phyloP scores from a whole-genome alignment of 805 yeast genomes.

The Pichia heedii region DNA sequence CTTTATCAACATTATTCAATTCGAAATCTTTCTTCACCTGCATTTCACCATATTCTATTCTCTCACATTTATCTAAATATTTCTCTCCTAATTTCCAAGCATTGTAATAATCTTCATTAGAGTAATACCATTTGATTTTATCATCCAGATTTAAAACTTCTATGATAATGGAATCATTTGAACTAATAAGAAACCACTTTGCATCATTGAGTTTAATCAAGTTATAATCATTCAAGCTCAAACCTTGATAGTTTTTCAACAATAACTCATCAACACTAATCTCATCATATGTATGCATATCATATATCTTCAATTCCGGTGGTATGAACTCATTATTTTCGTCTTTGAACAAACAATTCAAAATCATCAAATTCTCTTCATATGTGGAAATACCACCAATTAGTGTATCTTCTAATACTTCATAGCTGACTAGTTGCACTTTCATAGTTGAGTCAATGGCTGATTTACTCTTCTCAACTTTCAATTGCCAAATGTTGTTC shows the following conservation, averaged over 20 bases:
- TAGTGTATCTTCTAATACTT: conserved; percentile 40
- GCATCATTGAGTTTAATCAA: conserved; percentile 24
- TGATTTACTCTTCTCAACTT: background rate
- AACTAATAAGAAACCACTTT: conserved; percentile 62
- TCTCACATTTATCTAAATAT: conserved; percentile 39
- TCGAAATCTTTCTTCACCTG: conserved; percentile 39
- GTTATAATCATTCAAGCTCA: conserved; percentile 77
- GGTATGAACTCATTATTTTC: conserved; percentile 24
- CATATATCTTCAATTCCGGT: conserved; percentile 71
- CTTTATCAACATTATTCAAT: conserved; percentile 44
- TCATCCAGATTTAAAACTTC: conserved; percentile 64
- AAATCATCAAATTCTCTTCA: conserved; percentile 54
- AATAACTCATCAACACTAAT: conserved; percentile 72
- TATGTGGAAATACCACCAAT: conserved; percentile 76
- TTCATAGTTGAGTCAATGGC: background rate
- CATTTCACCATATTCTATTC: conserved; percentile 52
- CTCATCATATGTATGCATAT: conserved; percentile 59
- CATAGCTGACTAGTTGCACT: background rate
- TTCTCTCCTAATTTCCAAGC: conserved; percentile 76
- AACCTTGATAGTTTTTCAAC: conserved; percentile 42
- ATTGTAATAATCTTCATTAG: conserved; percentile 41
- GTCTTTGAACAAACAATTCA: conserved; percentile 38
- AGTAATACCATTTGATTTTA: conserved; percentile 62
- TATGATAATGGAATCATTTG: conserved; percentile 73
- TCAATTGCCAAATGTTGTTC: conserved; percentile 58